Percentiles rank a stretch among this genome's conserved stretches.
Conservation (phyloP, 73 alveolate genomes). For the Halteria grandinella region DNA sequence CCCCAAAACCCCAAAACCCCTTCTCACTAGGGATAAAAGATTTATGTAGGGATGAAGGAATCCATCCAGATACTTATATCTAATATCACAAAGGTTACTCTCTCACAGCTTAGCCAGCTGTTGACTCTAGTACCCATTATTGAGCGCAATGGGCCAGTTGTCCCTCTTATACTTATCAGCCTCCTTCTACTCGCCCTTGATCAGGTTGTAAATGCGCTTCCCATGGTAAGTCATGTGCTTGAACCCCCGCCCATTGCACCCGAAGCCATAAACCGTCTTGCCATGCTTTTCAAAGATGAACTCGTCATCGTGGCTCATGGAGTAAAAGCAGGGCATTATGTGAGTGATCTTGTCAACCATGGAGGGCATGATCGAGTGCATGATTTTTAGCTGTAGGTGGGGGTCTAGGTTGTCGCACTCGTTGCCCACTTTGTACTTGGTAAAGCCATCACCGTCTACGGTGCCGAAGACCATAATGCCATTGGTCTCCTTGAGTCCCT, state of each 20-base stretch:
- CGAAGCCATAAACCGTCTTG: conserved; percentile 60
- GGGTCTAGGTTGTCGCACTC: conserved; percentile 46
- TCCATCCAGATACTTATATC: too few relatives aligned
- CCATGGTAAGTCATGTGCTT: conserved; percentile 70
- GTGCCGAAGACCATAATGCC: conserved; percentile 52
- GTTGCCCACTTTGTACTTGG: conserved; percentile 50
- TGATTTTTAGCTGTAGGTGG: conserved; percentile 23
- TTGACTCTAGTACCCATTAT: not conserved
- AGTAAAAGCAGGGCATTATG: conserved; percentile 53
- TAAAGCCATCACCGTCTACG: conserved; percentile 51
- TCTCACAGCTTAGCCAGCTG: too few relatives aligned
- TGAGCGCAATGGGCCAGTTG: not conserved
- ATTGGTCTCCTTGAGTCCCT: conserved; percentile 15
- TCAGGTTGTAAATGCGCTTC: conserved; percentile 30
- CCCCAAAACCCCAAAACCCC: too few relatives aligned
- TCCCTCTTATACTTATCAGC: conserved; percentile 30
- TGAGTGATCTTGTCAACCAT: conserved; percentile 13
- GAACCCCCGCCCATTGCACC: conserved; percentile 63
- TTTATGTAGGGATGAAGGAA: too few relatives aligned
- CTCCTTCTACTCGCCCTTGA: not conserved
- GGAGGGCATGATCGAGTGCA: conserved; percentile 27
- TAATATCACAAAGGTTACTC: too few relatives aligned
- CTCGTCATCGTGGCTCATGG: conserved; percentile 47
- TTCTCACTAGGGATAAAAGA: too few relatives aligned
- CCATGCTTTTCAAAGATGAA: conserved; percentile 51